Evolutionary conservation across 169 alveolate genomes (phyloP).

Genomic region (Neospora caninum): DNA sequence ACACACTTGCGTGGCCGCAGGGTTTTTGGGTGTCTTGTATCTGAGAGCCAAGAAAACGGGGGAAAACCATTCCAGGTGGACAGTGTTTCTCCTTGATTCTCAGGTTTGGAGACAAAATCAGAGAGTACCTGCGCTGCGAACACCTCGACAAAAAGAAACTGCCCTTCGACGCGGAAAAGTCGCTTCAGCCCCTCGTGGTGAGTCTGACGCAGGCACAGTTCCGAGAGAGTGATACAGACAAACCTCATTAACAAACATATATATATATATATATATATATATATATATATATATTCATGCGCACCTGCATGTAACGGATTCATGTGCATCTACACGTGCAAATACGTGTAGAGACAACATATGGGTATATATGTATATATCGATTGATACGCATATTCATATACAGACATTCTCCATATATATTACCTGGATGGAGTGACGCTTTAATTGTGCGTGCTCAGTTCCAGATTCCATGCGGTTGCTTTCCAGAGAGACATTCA

Average conservation of each 20-base stretch:
- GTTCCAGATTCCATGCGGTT: neutral
- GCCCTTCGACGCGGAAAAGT: neutral
- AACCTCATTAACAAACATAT: neutral
- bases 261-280: neutral
- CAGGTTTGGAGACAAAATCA: slow-evolving; percentile 4
- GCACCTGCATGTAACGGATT: neutral
- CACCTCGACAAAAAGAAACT: slow-evolving; percentile 33
- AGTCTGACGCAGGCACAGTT: neutral
- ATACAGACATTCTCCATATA: no score
- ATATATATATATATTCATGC: neutral
- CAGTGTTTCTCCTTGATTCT: neutral
- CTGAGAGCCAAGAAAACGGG: no score
- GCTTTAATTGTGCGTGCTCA: neutral
- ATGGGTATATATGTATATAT: neutral
- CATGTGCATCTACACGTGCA: neutral
- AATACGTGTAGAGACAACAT: neutral
- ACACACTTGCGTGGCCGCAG: no score
- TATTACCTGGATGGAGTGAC: neutral
- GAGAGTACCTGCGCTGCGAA: slow-evolving; percentile 35
- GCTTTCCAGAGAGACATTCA: neutral
- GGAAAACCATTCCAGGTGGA: no score
- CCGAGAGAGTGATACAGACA: no score
- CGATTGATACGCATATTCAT: no score
- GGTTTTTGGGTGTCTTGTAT: no score
- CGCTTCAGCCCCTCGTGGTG: neutral